Evolutionary conservation across 495 filamentous ascomycete species (phyloP).

Genomic region (Lasiosphaeria ovina): DNA sequence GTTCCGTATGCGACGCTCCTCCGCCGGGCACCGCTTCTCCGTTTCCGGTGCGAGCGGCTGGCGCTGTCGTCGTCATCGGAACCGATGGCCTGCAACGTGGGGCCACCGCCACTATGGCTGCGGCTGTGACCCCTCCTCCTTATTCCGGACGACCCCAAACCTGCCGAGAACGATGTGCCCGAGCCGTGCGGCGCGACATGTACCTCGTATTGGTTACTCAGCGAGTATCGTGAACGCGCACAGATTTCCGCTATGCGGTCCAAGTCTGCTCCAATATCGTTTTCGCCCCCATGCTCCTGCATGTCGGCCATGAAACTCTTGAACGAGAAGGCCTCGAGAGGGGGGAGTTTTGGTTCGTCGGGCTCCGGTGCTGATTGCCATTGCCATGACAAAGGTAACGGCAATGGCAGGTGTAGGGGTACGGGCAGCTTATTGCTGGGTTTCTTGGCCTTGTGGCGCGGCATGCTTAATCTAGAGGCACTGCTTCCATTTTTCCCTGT

Average conservation of each 20-base stretch:
- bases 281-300: slow-evolving; percentile 25
- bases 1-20: slow-evolving; percentile 52
- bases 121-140: slow-evolving; percentile 23
- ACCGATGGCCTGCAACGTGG: slow-evolving; percentile 49
- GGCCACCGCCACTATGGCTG: slow-evolving; percentile 26
- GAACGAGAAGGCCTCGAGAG: slow-evolving; percentile 58
- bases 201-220: slow-evolving; percentile 60
- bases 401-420: slow-evolving; percentile 8
- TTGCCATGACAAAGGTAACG: slow-evolving; percentile 22
- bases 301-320: slow-evolving; percentile 56
- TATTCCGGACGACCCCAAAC: background rate
- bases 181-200: slow-evolving; percentile 55
- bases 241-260: slow-evolving; percentile 60
- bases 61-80: slow-evolving; percentile 40
- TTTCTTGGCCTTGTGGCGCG: slow-evolving; percentile 31
- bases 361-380: slow-evolving; percentile 21
- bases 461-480: slow-evolving; percentile 24
- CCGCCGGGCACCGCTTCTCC: slow-evolving; percentile 33
- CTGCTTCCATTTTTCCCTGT: slow-evolving; percentile 6
- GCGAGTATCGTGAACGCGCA: slow-evolving; percentile 51
- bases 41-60: slow-evolving; percentile 21
- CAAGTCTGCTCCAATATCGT: slow-evolving; percentile 46
- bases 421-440: slow-evolving; percentile 20
- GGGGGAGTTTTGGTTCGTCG: slow-evolving; percentile 41
- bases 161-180: slow-evolving; percentile 37